A percentile compares a stretch with the other conserved stretches of the same genome.
These are phyloP conservation scores for Albatrellus ellisii DNA, from an alignment of 768 basidiomycete species.

Conservation along the genomic window DNA sequence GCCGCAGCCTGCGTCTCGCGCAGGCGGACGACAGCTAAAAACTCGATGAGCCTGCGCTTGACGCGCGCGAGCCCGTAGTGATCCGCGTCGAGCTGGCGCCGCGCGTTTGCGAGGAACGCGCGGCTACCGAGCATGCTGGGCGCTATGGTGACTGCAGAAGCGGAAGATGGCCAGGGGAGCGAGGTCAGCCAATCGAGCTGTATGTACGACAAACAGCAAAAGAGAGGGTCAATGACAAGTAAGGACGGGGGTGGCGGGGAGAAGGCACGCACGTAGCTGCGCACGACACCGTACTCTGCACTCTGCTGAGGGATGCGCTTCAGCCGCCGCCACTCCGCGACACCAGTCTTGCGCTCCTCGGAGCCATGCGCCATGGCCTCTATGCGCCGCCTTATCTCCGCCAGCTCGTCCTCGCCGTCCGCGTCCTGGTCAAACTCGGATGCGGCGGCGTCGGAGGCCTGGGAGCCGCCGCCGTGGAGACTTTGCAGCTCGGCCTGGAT, in stretches of 20 bases:
- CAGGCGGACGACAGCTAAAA: constrained; percentile 73
- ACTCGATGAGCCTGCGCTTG: constrained; percentile 85
- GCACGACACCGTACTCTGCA: constrained; percentile 82
- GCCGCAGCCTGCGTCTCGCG: constrained; percentile 13
- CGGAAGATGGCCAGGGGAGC: constrained; percentile 66
- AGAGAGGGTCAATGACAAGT: too few species aligned
- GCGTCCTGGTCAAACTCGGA: constrained; percentile 43
- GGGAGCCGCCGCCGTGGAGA: constrained; percentile 22
- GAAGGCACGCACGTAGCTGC: constrained; percentile 51
- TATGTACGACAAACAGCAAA: not conserved
- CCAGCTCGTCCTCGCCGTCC: constrained; percentile 69
- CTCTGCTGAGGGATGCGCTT: constrained; percentile 84
- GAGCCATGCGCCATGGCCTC: constrained; percentile 60
- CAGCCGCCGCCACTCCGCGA: constrained; percentile 72
- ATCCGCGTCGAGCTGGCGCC: constrained; percentile 73
- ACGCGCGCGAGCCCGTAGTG: constrained; percentile 90
- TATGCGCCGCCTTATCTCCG: constrained; percentile 59
- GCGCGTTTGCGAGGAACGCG: constrained; percentile 56
- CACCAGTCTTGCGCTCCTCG: constrained; percentile 74
- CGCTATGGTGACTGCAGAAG: constrained; percentile 1
- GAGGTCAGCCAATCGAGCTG: constrained; percentile 86
- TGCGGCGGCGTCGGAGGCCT: not conserved
- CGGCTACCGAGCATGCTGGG: constrained; percentile 31
- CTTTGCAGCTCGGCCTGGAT: constrained; percentile 65
- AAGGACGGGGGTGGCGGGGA: not conserved